Evolutionary conservation across 164 flowering plant species (phyloP), one percentile per base, ranked within the genome.

Genomic region (Vitis amurensis): DNA sequence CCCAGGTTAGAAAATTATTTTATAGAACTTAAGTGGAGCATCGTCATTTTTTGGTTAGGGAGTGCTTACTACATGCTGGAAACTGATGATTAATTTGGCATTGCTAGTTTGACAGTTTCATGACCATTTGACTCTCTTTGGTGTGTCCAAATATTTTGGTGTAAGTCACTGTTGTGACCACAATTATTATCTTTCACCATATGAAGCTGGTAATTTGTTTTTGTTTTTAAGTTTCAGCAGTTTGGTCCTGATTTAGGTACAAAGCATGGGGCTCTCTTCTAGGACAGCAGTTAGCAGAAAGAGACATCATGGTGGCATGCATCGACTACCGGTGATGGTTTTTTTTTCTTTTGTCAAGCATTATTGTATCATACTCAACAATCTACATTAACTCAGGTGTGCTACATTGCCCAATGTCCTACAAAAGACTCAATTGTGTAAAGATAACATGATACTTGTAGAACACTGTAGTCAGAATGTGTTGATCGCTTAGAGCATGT

Each of bases 181-280:
- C 44, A 37, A 3, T 37, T 37, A 3, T 31, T 15, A 31, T 11
- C 8, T 27, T 66, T 23, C 14, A 8, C 16, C 17, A 16, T 63
- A 15, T 47, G 9, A 47, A 12, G 44, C 44, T 37, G 7, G 44
- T 37, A 37, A 3, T 37, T 37, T 37, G 44, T 14, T 31, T 68
- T 53, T 27, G 10, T 19, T n/a, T 4, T 16, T 66, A 59, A 56
- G 16, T 63, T 56, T 61, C 30, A 29, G 19, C 9, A 16, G 4
- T 51, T 48, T 72, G 56, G 65, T 75, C 58, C 56, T 74, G 63
- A 63, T 82, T 72, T 79, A 94, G 99, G 74, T 90, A 92, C 73
- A 92, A 92, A 82, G 99, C 99, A 66, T 95, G 98, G 98, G 99
- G 98, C 69, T 80, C 93, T 68, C 93, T 95, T 74, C 71, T 95